Evolutionary conservation across 148 eudicot genomes (phyloP).

Genomic region (Spergularia marina): DNA sequence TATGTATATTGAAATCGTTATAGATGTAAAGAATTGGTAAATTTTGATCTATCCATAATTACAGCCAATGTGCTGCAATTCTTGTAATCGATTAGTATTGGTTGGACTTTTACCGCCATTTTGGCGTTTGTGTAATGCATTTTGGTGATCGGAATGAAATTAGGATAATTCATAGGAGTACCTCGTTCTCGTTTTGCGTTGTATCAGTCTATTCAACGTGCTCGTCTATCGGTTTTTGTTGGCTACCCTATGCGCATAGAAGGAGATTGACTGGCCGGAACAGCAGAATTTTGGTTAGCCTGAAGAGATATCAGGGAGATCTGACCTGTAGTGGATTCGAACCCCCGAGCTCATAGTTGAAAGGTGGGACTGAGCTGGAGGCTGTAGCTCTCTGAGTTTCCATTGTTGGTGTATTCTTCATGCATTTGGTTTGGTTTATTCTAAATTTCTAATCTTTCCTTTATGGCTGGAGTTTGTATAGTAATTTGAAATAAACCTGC

Average conservation of each 20-base stretch:
- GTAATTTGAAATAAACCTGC: no score
- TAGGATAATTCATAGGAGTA: background rate
- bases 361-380: no score
- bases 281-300: no score
- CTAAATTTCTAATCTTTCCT: no score
- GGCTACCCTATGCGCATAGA: background rate
- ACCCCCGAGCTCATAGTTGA: no score
- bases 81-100: background rate
- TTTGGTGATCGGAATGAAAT: background rate
- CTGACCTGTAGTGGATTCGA: no score
- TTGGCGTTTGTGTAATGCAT: background rate
- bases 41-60: conserved; percentile 2
- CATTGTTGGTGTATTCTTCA: no score
- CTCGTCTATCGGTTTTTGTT: background rate
- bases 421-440: no score
- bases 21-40: background rate
- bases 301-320: no score
- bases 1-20: conserved; percentile 5
- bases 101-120: background rate
- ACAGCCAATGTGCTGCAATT: conserved; percentile 4
- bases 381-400: no score
- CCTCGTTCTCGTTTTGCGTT: background rate
- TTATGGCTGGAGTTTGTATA: no score
- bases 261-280: no score
- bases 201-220: background rate